Conservation (phyloP, 768 basidiomycete genomes). For the Boletales sp. region DNA sequence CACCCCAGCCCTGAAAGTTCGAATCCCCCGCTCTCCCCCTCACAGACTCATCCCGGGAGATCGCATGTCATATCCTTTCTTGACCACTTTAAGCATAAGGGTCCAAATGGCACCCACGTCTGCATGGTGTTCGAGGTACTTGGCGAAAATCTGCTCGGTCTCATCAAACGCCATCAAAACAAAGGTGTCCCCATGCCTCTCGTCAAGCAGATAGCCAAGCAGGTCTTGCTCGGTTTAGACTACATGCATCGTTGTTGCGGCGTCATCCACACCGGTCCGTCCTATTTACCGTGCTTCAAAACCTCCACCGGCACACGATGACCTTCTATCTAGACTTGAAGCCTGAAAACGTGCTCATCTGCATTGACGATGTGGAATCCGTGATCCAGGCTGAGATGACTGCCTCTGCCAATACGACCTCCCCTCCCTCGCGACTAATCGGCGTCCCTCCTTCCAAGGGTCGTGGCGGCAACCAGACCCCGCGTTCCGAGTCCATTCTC, state of each 20-base stretch:
- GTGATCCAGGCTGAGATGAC: slow-evolving; percentile 85
- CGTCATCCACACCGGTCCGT: slow-evolving; percentile 88
- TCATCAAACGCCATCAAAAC: slow-evolving; percentile 98
- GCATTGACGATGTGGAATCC: slow-evolving; percentile 93
- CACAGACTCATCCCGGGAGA: slow-evolving; percentile 79
- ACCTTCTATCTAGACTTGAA: slow-evolving; percentile 66
- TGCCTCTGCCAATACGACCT: slow-evolving; percentile 30
- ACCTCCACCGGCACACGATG: slow-evolving; percentile 1
- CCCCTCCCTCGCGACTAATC: slow-evolving; percentile 61
- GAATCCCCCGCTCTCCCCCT: slow-evolving; percentile 47
- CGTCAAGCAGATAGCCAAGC: slow-evolving; percentile 95
- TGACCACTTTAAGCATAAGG: slow-evolving; percentile 95
- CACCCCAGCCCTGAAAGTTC: slow-evolving; percentile 47
- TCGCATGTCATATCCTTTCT: slow-evolving; percentile 96
- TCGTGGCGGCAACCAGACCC: slow-evolving; percentile 94
- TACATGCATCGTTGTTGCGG: slow-evolving; percentile 98
- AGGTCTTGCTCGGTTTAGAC: slow-evolving; percentile 90
- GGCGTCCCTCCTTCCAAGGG: slow-evolving; percentile 94
- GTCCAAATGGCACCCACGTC: slow-evolving; percentile 94
- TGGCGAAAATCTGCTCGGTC: slow-evolving; percentile 91
- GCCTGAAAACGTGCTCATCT: slow-evolving; percentile 96
- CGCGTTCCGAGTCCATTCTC: slow-evolving; percentile 73
- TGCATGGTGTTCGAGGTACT: slow-evolving; percentile 99
- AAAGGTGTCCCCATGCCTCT: slow-evolving; percentile 93
- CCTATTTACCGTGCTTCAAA: neutral